Evolutionary conservation across 345 rosid species (phyloP).

Genomic region (Eucalyptus dawsonii): DNA sequence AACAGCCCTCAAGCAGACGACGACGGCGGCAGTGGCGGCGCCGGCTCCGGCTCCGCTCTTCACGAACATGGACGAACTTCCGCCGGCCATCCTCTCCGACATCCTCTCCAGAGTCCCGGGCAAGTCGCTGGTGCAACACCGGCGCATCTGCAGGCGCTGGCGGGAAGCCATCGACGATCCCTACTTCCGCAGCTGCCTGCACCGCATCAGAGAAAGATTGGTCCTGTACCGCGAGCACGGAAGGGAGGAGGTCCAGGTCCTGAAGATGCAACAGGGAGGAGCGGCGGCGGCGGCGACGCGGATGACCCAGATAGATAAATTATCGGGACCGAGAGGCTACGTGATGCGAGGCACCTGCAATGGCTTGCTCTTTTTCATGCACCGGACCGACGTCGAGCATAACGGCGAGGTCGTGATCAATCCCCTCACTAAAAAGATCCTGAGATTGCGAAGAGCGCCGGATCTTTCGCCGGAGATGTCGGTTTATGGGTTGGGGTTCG

Average conservation of each 20-base stretch:
- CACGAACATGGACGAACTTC: not conserved
- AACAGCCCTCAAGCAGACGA: not conserved
- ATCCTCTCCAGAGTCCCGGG: not conserved
- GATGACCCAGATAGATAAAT: not conserved
- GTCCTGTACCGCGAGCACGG: not conserved
- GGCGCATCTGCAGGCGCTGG: not conserved
- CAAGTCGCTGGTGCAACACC: not conserved
- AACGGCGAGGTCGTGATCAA: not conserved
- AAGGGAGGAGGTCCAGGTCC: not conserved
- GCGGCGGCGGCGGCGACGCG: not conserved
- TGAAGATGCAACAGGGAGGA: not conserved
- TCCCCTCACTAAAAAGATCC: not conserved
- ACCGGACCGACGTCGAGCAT: not conserved
- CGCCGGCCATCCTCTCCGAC: not conserved
- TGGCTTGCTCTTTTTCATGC: not conserved
- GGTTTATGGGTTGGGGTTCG: not conserved
- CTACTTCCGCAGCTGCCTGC: not conserved
- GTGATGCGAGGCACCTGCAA: not conserved
- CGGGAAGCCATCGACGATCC: not conserved
- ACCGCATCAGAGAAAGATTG: not conserved
- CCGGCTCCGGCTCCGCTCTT: not conserved
- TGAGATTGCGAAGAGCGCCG: not conserved
- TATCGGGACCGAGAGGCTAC: rapidly evolving
- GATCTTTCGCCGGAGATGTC: not conserved
- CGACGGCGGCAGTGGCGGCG: not conserved